Evolutionary conservation across 495 filamentous ascomycete genomes (phyloP).

Genomic region (Bacidia gigantensis): DNA sequence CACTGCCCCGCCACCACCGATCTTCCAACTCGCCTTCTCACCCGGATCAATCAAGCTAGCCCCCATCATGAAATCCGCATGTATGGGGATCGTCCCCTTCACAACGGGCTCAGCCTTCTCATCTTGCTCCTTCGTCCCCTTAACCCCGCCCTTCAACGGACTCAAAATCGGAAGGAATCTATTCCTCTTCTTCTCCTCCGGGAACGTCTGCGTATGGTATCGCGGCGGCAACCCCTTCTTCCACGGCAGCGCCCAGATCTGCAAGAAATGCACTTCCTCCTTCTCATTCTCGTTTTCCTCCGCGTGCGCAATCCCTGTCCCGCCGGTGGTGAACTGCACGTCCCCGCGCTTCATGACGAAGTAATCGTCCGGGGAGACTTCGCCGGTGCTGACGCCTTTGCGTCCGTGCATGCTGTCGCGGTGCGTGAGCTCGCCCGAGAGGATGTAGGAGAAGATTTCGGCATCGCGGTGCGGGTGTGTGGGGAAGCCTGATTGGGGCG

Average conservation of each 20-base stretch:
- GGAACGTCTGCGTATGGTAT: conserved; percentile 56
- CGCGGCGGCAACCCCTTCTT: conserved; percentile 48
- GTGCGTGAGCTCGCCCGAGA: conserved; percentile 68
- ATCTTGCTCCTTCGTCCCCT: conserved; percentile 40
- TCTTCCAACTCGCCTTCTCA: conserved; percentile 44
- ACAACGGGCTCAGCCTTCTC: conserved; percentile 46
- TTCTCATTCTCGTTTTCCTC: conserved; percentile 56
- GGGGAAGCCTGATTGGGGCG: conserved; percentile 53
- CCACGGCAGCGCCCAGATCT: conserved; percentile 72
- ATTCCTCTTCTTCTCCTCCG: conserved; percentile 51
- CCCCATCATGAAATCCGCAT: conserved; percentile 67
- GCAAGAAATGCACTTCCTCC: conserved; percentile 61
- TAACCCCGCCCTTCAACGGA: conserved; percentile 47
- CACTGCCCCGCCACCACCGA: conserved; percentile 31
- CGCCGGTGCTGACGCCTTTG: conserved; percentile 35
- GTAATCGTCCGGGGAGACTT: conserved; percentile 28
- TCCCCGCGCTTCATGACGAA: conserved; percentile 63
- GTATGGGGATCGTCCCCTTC: conserved; percentile 55
- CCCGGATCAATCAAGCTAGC: conserved; percentile 48
- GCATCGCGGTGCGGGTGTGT: conserved; percentile 71
- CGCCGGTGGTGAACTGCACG: conserved; percentile 72
- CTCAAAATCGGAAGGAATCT: conserved; percentile 57
- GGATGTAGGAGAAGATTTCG: conserved; percentile 74
- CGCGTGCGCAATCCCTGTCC: conserved; percentile 60
- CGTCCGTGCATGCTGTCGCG: conserved; percentile 55